Evolutionary conservation across 257 asterid genomes (phyloP), one percentile per base, ranked within the genome.

Genomic region (Ligustrum vulgare): DNA sequence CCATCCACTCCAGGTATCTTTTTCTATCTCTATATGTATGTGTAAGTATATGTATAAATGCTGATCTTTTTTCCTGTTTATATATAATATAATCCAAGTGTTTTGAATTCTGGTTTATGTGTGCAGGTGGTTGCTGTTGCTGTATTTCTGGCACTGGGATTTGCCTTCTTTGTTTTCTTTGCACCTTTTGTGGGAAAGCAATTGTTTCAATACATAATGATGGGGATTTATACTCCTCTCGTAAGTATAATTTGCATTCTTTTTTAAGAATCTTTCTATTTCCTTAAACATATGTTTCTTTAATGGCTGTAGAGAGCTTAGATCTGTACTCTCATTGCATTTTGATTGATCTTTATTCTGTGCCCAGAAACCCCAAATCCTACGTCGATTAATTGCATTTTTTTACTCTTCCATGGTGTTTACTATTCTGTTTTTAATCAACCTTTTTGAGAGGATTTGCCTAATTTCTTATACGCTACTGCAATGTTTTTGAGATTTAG

Each of bases 111-210:
- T 77, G 70, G 33, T 79, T 32, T 64, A 18, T 73, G 11, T 75
- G 51, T 82, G 82, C 94, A 95, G 99, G 98, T 95, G 82, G 99
- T 95, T 1, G 99, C 99, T 77, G 99, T 95, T 71, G 97, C 99
- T 77, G 99, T 93, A 1, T 95, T 95, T 87, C 87, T 95, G 82
- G 99, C 99, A 82, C 80, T 95, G 96, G 98, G 97, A 33, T 93
- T 95, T 84, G 98, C 98, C 77, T 95, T 88, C 88, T 95, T 91
- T 90, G 98, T 95, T 6, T 95, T 95, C 96, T 95, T 95, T 87
- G 97, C 98, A 2, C 99, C 99, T 72, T 95, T 95, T 87, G 93
- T 93, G 84, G 99, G 99, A 69, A 91, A 58, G 73, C 88, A 90
- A 80, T 74, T 89, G 86, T 86, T 85, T 87, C 98, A 95, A 79